Evolutionary conservation across 1,139 yeast species (phyloP).

Genomic region (Saccharomycopsis hybrid): DNA sequence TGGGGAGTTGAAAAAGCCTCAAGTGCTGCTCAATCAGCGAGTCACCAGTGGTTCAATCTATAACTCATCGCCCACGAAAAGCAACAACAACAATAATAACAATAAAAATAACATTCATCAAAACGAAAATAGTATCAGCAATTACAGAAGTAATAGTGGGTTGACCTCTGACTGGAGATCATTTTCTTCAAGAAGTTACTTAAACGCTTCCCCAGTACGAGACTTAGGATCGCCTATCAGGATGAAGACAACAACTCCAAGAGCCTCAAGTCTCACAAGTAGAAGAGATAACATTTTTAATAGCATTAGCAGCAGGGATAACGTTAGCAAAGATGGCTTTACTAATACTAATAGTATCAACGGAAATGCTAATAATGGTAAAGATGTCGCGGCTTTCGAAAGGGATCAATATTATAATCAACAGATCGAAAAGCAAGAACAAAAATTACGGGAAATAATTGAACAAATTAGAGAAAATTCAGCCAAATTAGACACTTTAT

Average conservation of each 20-base stretch:
- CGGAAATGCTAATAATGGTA: too few relatives aligned
- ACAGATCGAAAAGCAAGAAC: conserved; percentile 6
- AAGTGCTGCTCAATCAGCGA: conserved; percentile 3
- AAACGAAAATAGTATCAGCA: too few relatives aligned
- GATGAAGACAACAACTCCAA: background rate
- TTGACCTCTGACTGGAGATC: too few relatives aligned
- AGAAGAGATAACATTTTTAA: background rate
- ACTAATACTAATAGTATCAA: too few relatives aligned
- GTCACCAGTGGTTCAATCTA: background rate
- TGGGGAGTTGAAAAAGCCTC: conserved; percentile 7
- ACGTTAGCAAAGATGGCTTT: too few relatives aligned
- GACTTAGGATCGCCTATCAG: conserved; percentile 14
- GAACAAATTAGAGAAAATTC: conserved; percentile 1
- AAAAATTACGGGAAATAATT: background rate
- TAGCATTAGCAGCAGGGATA: background rate
- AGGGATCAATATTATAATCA: conserved; percentile 2
- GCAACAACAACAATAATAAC: background rate
- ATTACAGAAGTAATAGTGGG: too few relatives aligned
- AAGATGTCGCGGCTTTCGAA: background rate
- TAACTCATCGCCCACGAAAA: too few relatives aligned
- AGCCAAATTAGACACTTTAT: conserved; percentile 9
- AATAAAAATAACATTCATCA: background rate
- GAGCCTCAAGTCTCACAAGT: background rate
- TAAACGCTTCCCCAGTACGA: conserved; percentile 2
- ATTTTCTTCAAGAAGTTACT: background rate